phyloP scores from a whole-genome alignment of 371 early-diverging fungal species.

The Mucor sp. region DNA sequence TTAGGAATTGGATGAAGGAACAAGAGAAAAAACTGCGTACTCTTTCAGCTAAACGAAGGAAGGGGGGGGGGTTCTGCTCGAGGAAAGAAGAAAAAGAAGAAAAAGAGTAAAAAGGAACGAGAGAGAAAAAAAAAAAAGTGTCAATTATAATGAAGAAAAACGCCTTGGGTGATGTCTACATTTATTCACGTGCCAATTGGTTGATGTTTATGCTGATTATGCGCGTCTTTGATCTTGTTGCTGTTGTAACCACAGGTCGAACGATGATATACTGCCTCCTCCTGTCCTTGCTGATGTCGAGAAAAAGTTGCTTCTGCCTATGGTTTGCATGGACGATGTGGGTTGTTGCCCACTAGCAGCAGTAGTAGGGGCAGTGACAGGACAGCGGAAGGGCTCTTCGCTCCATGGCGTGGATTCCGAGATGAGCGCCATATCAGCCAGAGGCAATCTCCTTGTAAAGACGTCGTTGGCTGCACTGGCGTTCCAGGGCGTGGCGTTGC shows the following conservation, averaged over 20 bases:
- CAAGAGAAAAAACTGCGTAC: too few species aligned
- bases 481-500: neutral
- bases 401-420: neutral
- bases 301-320: neutral
- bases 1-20: too few species aligned
- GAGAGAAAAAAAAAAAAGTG: neutral
- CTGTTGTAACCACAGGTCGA: constrained; percentile 20
- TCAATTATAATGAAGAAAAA: neutral
- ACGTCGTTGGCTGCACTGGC: neutral
- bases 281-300: neutral
- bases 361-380: neutral
- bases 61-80: neutral
- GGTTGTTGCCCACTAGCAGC: too few species aligned
- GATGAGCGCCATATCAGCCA: neutral
- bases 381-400: neutral
- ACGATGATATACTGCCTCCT: neutral
- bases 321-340: neutral
- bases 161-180: neutral
- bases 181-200: neutral
- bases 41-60: too few species aligned
- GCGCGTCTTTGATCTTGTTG: constrained; percentile 12
- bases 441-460: neutral
- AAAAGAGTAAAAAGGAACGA: neutral
- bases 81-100: neutral
- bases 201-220: neutral